These are phyloP conservation scores for Xerocomus amazonicus DNA, from an alignment of 1,284 basidiomycete species.

Conservation along the genomic window DNA sequence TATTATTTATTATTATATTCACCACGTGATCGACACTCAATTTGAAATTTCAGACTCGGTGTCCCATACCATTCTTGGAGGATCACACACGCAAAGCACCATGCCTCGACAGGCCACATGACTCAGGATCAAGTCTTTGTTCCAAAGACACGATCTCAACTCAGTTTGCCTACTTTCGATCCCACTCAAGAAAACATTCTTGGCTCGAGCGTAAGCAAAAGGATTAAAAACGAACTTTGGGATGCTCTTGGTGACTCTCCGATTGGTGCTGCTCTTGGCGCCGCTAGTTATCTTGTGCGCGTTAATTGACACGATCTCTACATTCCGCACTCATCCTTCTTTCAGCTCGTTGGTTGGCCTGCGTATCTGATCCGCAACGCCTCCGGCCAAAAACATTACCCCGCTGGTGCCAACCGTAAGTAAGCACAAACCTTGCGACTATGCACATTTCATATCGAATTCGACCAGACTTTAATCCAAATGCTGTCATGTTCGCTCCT, in stretches of 20 bases:
- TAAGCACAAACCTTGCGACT: slow-evolving; percentile 12
- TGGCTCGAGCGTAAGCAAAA: slow-evolving; percentile 67
- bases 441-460: slow-evolving; percentile 1
- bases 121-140: slow-evolving; percentile 98
- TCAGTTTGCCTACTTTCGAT: slow-evolving; percentile 62
- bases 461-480: slow-evolving; percentile 75
- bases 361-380: slow-evolving; percentile 84
- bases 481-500: slow-evolving; percentile 80
- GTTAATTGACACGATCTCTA: not conserved
- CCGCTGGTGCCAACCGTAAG: slow-evolving; percentile 79
- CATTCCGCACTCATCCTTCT: slow-evolving; percentile 3
- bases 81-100: slow-evolving; percentile 95
- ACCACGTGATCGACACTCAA: slow-evolving; percentile 30
- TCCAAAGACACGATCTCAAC: slow-evolving; percentile 80
- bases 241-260: slow-evolving; percentile 95
- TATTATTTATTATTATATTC: slow-evolving; percentile 18
- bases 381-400: slow-evolving; percentile 87
- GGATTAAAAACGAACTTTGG: slow-evolving; percentile 74
- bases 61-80: slow-evolving; percentile 99
- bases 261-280: slow-evolving; percentile 66
- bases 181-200: slow-evolving; percentile 65
- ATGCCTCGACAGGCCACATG: slow-evolving; percentile 93
- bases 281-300: slow-evolving; percentile 71
- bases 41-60: slow-evolving; percentile 59
- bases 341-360: slow-evolving; percentile 80